Percentiles rank a stretch among this genome's conserved stretches.
phyloP scores from a whole-genome alignment of 1,284 basidiomycete genomes.

The Trametes polyzona region DNA sequence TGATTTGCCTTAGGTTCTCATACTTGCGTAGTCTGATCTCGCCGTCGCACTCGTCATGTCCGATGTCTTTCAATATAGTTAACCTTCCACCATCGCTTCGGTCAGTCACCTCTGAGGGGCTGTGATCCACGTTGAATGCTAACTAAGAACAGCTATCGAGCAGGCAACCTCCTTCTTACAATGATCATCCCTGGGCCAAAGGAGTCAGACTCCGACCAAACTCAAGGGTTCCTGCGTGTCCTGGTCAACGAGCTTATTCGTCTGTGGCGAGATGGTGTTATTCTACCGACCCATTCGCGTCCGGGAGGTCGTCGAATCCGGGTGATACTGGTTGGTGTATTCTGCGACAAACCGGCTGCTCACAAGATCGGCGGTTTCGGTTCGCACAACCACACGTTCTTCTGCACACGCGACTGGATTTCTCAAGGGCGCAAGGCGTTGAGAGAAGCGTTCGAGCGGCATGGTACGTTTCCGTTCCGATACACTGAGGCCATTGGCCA shows the following conservation, averaged over 20 bases:
- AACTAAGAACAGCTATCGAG: constrained; percentile 32
- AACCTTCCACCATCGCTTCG: constrained; percentile 34
- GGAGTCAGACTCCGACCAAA: constrained; percentile 37
- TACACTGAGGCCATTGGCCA: no score
- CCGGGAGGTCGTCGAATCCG: constrained; percentile 35
- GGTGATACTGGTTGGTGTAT: constrained; percentile 35
- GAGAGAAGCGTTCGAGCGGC: constrained; percentile 14
- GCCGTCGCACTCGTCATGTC: constrained; percentile 38
- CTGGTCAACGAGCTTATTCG: constrained; percentile 39
- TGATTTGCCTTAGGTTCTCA: constrained; percentile 35
- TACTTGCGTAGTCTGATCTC: constrained; percentile 38
- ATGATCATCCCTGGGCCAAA: constrained; percentile 43
- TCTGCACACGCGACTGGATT: constrained; percentile 41
- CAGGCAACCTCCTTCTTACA: constrained; percentile 35
- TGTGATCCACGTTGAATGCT: neutral
- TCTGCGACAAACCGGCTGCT: constrained; percentile 43
- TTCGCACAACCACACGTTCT: constrained; percentile 36
- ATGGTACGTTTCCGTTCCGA: no score
- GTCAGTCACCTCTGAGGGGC: constrained; percentile 19
- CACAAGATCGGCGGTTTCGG: constrained; percentile 42
- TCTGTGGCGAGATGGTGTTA: constrained; percentile 34
- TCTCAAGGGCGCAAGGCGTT: constrained; percentile 23
- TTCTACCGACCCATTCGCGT: constrained; percentile 21
- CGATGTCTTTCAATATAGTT: constrained; percentile 36
- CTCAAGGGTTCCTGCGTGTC: constrained; percentile 33